Conservation (phyloP, 2,329 filamentous ascomycete species). For the Cryphonectria japonica region DNA sequence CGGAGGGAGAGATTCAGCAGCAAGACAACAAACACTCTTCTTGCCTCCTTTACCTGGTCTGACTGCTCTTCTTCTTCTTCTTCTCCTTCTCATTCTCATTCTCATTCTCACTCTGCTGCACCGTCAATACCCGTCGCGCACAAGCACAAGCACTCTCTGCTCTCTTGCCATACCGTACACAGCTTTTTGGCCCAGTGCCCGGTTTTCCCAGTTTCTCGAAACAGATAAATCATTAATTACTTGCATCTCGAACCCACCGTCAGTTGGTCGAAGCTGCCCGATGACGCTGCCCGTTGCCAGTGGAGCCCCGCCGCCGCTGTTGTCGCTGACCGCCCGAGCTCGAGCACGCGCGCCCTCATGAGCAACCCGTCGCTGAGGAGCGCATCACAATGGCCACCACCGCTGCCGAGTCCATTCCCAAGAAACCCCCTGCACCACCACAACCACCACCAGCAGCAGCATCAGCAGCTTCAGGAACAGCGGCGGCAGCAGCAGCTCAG, state of each 20-base stretch:
- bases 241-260: neutral
- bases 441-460: too few relatives aligned
- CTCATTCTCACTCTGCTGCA: neutral
- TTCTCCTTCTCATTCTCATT: neutral
- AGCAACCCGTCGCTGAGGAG: slow-evolving; percentile 17
- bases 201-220: too few relatives aligned
- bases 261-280: slow-evolving; percentile 15
- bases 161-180: neutral
- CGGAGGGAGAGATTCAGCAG: neutral
- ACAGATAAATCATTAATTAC: neutral
- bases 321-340: slow-evolving; percentile 10
- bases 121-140: neutral
- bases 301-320: slow-evolving; percentile 15
- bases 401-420: slow-evolving; percentile 19
- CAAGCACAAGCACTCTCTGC: neutral
- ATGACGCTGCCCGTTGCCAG: slow-evolving; percentile 20
- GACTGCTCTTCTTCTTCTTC: neutral
- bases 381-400: slow-evolving; percentile 26
- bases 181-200: neutral
- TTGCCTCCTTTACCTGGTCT: too few relatives aligned
- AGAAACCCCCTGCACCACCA: neutral
- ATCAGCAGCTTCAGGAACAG: neutral
- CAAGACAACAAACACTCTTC: neutral
- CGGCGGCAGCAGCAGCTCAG: neutral
- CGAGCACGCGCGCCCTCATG: slow-evolving; percentile 5